These are phyloP conservation scores for Pichia deserticola DNA, from an alignment of 805 yeast species.

Conservation along the genomic window DNA sequence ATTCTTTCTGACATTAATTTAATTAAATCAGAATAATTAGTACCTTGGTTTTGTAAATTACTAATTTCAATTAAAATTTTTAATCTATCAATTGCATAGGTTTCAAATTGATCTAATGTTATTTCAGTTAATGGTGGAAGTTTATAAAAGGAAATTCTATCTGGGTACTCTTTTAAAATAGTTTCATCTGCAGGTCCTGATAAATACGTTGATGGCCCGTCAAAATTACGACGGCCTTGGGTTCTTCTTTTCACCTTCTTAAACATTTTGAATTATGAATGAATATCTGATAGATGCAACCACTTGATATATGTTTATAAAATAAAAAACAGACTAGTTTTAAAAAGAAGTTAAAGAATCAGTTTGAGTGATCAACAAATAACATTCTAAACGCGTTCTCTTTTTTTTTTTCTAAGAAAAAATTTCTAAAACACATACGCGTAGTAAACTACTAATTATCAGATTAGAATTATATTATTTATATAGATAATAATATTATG, in stretches of 20 bases:
- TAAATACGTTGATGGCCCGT: slow-evolving; percentile 21
- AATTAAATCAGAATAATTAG: slow-evolving; percentile 58
- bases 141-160: slow-evolving; percentile 67
- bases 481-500: no score
- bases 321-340: no score
- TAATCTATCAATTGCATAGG: slow-evolving; percentile 91
- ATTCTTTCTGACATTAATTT: slow-evolving; percentile 57
- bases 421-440: no score
- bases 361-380: no score
- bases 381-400: no score
- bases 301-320: no score
- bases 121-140: slow-evolving; percentile 78
- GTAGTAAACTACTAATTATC: no score
- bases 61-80: slow-evolving; percentile 81
- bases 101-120: slow-evolving; percentile 86
- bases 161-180: slow-evolving; percentile 33
- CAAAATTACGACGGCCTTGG: slow-evolving; percentile 64
- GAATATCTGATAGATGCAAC: no score
- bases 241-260: slow-evolving; percentile 70
- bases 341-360: no score
- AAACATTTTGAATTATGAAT: slow-evolving; percentile 38
- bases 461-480: no score
- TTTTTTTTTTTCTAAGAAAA: no score
- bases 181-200: slow-evolving; percentile 2
- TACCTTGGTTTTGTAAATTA: slow-evolving; percentile 58